These are phyloP conservation scores for Vicia villosa DNA, from an alignment of 306 rosid species.

Conservation along the genomic window DNA sequence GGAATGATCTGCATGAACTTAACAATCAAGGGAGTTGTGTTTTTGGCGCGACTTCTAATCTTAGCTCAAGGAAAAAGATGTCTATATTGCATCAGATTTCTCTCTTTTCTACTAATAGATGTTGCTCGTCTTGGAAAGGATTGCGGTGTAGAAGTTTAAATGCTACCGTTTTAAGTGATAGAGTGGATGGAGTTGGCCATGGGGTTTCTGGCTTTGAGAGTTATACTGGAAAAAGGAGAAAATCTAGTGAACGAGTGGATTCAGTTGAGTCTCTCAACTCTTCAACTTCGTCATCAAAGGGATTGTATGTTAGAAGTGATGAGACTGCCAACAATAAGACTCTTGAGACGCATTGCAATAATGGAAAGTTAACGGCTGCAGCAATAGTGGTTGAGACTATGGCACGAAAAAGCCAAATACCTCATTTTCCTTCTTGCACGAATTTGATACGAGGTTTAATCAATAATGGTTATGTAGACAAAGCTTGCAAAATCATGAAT, in stretches of 20 bases:
- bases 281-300: slow-evolving; percentile 47
- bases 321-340: slow-evolving; percentile 60
- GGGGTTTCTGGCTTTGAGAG: slow-evolving; percentile 44
- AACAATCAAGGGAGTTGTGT: slow-evolving; percentile 43
- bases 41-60: slow-evolving; percentile 40
- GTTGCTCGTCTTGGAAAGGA: slow-evolving; percentile 43
- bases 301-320: slow-evolving; percentile 55
- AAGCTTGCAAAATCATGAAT: slow-evolving; percentile 59
- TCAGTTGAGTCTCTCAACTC: slow-evolving; percentile 40
- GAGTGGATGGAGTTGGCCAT: slow-evolving; percentile 50
- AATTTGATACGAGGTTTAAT: slow-evolving; percentile 76
- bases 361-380: slow-evolving; percentile 62
- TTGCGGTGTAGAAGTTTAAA: slow-evolving; percentile 46
- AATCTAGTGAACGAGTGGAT: slow-evolving; percentile 41
- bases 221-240: slow-evolving; percentile 31
- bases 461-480: slow-evolving; percentile 48
- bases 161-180: slow-evolving; percentile 54
- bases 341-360: slow-evolving; percentile 63
- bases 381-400: slow-evolving; percentile 69
- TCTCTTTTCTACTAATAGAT: neutral
- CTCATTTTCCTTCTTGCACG: slow-evolving; percentile 66
- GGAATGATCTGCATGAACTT: slow-evolving; percentile 43
- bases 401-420: slow-evolving; percentile 77
- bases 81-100: slow-evolving; percentile 33
- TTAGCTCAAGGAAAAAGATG: slow-evolving; percentile 34